A percentile compares a stretch with the other conserved stretches of the same genome.
Conservation (phyloP, 805 yeast genomes). For the Metschnikowia continentalis region DNA sequence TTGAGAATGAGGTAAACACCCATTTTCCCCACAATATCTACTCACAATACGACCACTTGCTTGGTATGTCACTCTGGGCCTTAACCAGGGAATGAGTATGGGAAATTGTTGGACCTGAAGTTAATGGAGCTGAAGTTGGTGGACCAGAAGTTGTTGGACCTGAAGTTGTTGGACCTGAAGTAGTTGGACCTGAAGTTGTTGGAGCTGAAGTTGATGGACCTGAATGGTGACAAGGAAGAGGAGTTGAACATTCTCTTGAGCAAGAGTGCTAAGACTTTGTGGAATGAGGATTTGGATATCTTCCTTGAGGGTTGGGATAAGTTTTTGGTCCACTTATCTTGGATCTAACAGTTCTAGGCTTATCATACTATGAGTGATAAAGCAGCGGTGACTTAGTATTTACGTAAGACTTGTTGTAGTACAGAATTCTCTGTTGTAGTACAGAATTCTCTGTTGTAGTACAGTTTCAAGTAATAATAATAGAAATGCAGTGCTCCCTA, state of each 20-base stretch:
- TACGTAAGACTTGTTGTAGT: no score
- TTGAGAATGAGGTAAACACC: conserved; percentile 30
- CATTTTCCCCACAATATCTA: conserved; percentile 49
- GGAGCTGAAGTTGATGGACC: conserved; percentile 56
- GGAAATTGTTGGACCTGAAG: conserved; percentile 66
- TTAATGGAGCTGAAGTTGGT: no score
- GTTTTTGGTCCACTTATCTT: conserved; percentile 42
- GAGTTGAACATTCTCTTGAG: conserved; percentile 65
- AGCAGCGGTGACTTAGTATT: no score
- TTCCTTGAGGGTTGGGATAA: conserved; percentile 64
- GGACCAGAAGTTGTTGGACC: conserved; percentile 46
- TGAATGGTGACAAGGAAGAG: conserved; percentile 64
- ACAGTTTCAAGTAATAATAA: no score
- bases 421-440: no score
- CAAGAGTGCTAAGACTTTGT: conserved; percentile 77
- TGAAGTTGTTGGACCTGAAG: conserved; percentile 66
- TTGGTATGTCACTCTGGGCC: conserved; percentile 93
- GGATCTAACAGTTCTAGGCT: no score
- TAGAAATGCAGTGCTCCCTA: no score
- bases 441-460: no score
- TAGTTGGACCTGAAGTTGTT: conserved; percentile 69
- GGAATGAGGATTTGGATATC: conserved; percentile 78
- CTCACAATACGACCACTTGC: conserved; percentile 76
- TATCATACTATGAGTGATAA: no score
- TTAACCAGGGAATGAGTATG: conserved; percentile 84